A percentile compares a stretch with the other conserved stretches of the same genome.
Conservation (phyloP, 2,329 filamentous ascomycete species). For the Dryadomyces sulphureus region DNA sequence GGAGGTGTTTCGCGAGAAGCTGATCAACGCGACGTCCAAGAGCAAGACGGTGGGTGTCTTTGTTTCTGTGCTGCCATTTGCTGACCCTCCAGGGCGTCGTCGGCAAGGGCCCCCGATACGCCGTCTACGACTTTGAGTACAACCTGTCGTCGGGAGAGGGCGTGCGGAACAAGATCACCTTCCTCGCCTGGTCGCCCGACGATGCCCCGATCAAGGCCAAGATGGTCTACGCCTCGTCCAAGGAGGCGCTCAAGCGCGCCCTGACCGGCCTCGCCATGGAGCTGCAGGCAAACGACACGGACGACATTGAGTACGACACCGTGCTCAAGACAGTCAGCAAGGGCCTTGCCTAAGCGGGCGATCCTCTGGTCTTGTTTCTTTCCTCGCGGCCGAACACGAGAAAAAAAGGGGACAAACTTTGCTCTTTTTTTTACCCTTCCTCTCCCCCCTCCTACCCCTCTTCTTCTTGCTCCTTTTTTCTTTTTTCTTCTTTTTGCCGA, state of each 20-base stretch:
- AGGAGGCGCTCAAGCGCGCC: slow-evolving; percentile 69
- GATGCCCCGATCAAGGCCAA: slow-evolving; percentile 69
- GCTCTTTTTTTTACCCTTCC: too few relatives aligned
- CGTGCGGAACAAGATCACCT: slow-evolving; percentile 62
- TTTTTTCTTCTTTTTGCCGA: not conserved
- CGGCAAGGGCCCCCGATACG: slow-evolving; percentile 60
- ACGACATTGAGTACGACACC: slow-evolving; percentile 66
- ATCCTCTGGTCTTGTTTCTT: not conserved
- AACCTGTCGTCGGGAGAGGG: slow-evolving; percentile 57
- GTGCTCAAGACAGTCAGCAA: slow-evolving; percentile 54
- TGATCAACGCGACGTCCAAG: slow-evolving; percentile 59
- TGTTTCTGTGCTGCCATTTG: slow-evolving; percentile 1
- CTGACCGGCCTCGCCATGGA: slow-evolving; percentile 63
- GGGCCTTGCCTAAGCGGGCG: slow-evolving; percentile 31
- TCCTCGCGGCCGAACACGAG: too few relatives aligned
- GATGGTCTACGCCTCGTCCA: slow-evolving; percentile 85
- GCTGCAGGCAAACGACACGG: slow-evolving; percentile 70
- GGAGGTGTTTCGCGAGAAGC: slow-evolving; percentile 60
- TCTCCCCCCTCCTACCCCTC: too few relatives aligned
- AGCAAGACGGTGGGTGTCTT: slow-evolving; percentile 44
- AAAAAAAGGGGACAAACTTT: too few relatives aligned
- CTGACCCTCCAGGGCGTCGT: slow-evolving; percentile 30
- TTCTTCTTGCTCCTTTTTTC: not conserved
- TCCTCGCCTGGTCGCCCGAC: slow-evolving; percentile 71
- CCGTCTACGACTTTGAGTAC: slow-evolving; percentile 77